Evolutionary conservation across 2,329 filamentous ascomycete genomes (phyloP).

Genomic region (Aaosphaeria pasadenensis): DNA sequence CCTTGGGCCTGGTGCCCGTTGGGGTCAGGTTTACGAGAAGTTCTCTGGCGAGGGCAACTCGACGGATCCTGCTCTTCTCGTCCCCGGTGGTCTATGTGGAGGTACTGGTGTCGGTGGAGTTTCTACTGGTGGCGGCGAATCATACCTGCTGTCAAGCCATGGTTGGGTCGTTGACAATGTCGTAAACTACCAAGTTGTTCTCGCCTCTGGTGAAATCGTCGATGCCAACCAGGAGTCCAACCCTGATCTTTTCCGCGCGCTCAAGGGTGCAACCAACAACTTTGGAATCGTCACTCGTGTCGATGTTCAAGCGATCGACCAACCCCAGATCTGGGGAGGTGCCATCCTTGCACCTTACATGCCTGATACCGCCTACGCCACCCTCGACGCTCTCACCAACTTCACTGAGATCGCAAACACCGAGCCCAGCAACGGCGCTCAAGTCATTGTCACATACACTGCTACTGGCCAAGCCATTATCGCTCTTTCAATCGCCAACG

Average conservation of each 20-base stretch:
- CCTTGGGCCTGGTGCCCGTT: slow-evolving; percentile 25
- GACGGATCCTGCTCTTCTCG: neutral
- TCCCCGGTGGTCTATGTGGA: neutral
- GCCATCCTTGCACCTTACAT: too few relatives aligned
- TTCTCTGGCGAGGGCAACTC: neutral
- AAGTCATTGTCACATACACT: too few relatives aligned
- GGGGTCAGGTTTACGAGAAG: slow-evolving; percentile 24
- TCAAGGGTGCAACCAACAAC: slow-evolving; percentile 20
- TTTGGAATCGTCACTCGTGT: slow-evolving; percentile 2
- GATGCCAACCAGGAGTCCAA: neutral
- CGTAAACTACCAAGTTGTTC: slow-evolving; percentile 1
- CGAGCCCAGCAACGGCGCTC: too few relatives aligned
- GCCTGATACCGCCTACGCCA: too few relatives aligned
- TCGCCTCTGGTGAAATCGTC: slow-evolving; percentile 24
- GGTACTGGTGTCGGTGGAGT: neutral
- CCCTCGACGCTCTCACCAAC: too few relatives aligned
- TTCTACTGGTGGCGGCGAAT: neutral
- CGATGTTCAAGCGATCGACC: too few relatives aligned
- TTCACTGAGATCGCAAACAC: too few relatives aligned
- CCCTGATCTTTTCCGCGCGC: slow-evolving; percentile 18
- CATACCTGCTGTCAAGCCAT: neutral
- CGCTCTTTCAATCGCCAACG: too few relatives aligned
- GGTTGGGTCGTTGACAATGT: neutral
- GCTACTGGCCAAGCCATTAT: too few relatives aligned
- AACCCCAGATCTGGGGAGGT: too few relatives aligned